Evolutionary conservation across 2,329 filamentous ascomycete genomes (phyloP).

Genomic region (Aspergillus uvarum): DNA sequence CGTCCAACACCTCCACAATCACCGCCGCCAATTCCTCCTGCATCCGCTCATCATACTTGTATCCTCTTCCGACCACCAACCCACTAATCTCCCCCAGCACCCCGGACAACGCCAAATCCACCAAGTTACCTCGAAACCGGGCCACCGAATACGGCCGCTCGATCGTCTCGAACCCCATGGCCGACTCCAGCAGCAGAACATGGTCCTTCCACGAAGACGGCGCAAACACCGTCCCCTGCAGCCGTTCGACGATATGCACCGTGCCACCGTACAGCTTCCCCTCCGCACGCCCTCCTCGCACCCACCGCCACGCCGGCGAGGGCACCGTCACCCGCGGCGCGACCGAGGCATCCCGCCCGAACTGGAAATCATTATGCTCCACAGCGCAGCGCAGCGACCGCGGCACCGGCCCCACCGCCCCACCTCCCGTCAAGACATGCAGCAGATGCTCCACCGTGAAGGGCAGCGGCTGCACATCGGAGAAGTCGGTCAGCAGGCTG

Average conservation of each 20-base stretch:
- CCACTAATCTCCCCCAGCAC: conserved; percentile 46
- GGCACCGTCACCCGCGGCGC: neutral
- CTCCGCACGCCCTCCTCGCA: conserved; percentile 16
- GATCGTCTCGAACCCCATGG: conserved; percentile 15
- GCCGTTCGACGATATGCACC: neutral
- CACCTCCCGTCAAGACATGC: neutral
- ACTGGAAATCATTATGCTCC: neutral
- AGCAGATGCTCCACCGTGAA: conserved; percentile 13
- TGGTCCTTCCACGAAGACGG: conserved; percentile 4
- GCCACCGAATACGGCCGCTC: neutral
- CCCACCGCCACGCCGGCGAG: neutral
- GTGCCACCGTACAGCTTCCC: conserved; percentile 40
- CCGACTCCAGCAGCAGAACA: conserved; percentile 41
- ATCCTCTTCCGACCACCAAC: conserved; percentile 45
- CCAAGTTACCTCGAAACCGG: conserved; percentile 23
- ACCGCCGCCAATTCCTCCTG: conserved; percentile 27
- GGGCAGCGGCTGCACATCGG: conserved; percentile 14
- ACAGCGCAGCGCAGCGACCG: neutral
- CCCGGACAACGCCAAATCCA: conserved; percentile 45
- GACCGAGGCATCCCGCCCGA: neutral
- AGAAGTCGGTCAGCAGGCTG: conserved; percentile 24
- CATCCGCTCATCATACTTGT: conserved; percentile 40
- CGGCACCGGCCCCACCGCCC: neutral
- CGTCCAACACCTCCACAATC: neutral
- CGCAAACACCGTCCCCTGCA: conserved; percentile 30